Conservation (phyloP, 345 rosid species). For the Citrus sinensis region DNA sequence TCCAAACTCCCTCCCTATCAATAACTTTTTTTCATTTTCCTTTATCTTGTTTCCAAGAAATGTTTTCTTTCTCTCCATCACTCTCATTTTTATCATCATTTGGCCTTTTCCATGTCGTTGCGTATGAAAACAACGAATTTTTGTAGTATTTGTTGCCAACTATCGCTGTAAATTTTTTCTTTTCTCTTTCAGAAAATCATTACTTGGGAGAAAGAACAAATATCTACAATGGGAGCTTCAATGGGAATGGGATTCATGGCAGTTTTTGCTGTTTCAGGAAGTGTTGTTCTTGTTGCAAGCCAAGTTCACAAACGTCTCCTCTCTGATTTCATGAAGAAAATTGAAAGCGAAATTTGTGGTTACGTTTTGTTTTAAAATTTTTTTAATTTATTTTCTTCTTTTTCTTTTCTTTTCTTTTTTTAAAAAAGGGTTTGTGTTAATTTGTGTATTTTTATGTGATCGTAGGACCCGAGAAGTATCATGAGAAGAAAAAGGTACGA, state of each 20-base stretch:
- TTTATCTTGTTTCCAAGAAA: neutral
- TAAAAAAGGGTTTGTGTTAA: neutral
- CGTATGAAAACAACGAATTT: neutral
- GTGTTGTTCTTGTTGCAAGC: constrained; percentile 58
- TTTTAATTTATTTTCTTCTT: neutral
- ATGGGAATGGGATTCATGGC: constrained; percentile 55
- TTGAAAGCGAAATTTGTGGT: constrained; percentile 58
- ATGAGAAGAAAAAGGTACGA: constrained; percentile 59
- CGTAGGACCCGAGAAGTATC: constrained; percentile 1
- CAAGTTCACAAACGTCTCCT: constrained; percentile 68
- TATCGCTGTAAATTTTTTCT: neutral
- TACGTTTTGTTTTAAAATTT: neutral
- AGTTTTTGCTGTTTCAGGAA: constrained; percentile 76
- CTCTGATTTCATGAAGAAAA: constrained; percentile 63
- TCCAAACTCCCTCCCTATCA: neutral
- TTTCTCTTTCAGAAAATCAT: neutral
- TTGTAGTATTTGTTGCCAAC: neutral
- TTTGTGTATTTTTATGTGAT: neutral
- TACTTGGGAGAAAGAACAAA: neutral
- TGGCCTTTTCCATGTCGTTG: neutral
- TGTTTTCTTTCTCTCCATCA: neutral
- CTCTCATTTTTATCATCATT: neutral
- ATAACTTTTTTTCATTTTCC: too few species aligned
- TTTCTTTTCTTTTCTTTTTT: neutral
- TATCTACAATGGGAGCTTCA: constrained; percentile 32